These are phyloP conservation scores for Udeniomyces megalosporus DNA, from an alignment of 768 basidiomycete species.

Conservation along the genomic window DNA sequence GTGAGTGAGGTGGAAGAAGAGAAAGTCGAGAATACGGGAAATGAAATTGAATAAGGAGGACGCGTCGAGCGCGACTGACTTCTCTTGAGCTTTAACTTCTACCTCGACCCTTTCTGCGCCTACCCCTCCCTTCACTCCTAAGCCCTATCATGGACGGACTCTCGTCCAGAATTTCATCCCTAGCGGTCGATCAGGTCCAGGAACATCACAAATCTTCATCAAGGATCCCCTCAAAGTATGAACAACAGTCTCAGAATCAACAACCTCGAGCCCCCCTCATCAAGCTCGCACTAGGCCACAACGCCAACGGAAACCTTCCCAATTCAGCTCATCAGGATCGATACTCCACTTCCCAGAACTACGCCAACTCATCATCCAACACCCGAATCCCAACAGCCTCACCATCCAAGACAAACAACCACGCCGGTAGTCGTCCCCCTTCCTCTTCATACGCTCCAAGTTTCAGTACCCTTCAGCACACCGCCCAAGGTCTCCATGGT, in stretches of 20 bases:
- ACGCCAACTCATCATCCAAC: background rate
- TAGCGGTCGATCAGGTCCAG: background rate
- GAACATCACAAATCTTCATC: background rate
- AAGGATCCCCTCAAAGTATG: background rate
- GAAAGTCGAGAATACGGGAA: too few relatives aligned
- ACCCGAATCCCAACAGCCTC: too few relatives aligned
- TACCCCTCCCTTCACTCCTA: background rate
- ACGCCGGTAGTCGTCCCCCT: too few relatives aligned
- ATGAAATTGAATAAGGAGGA: too few relatives aligned
- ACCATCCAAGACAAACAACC: too few relatives aligned
- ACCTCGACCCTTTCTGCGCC: background rate
- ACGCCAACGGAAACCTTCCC: background rate
- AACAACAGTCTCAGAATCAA: background rate
- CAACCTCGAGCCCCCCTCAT: background rate
- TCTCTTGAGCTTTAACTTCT: background rate
- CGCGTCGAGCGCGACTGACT: too few relatives aligned
- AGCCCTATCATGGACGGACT: background rate
- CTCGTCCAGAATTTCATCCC: background rate
- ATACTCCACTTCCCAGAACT: background rate
- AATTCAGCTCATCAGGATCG: background rate
- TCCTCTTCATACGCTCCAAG: too few relatives aligned
- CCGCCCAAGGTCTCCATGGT: conserved; percentile 30
- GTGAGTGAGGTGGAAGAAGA: too few relatives aligned
- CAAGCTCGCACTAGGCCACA: background rate
- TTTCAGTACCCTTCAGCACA: conserved; percentile 23